A percentile compares a stretch with the other conserved stretches of the same genome.
These are phyloP conservation scores for Lactarius vividus DNA, from an alignment of 768 basidiomycete genomes.

Conservation along the genomic window DNA sequence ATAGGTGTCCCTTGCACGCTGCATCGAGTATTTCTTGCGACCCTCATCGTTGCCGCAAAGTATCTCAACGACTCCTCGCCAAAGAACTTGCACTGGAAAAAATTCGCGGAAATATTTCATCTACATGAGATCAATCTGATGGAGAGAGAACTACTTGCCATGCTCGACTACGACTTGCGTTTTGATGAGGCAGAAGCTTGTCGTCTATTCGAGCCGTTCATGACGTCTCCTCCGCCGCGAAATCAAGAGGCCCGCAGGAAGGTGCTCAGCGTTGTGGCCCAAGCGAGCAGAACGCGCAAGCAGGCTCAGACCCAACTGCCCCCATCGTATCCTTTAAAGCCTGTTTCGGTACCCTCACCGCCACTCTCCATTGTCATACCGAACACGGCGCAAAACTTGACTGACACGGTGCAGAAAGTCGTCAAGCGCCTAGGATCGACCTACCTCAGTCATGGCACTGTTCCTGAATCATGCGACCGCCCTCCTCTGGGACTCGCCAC, in stretches of 20 bases:
- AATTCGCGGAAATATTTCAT: conserved; percentile 74
- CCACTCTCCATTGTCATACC: conserved; percentile 30
- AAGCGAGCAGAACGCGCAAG: conserved; percentile 52
- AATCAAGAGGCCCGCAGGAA: conserved; percentile 46
- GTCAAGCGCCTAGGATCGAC: conserved; percentile 53
- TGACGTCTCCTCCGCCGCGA: conserved; percentile 35
- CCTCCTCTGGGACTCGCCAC: conserved; percentile 13
- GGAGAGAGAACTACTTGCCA: conserved; percentile 92
- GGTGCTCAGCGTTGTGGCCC: conserved; percentile 53
- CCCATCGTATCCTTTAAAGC: conserved; percentile 7
- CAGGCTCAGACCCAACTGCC: conserved; percentile 45
- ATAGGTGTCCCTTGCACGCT: conserved; percentile 82
- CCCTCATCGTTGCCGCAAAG: conserved; percentile 93
- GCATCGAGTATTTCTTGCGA: conserved; percentile 93
- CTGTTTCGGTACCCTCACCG: neutral
- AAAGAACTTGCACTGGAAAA: conserved; percentile 93
- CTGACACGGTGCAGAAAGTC: conserved; percentile 57
- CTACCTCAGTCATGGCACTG: conserved; percentile 35
- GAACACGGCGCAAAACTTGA: conserved; percentile 35
- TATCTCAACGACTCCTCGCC: conserved; percentile 96
- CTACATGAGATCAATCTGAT: conserved; percentile 86
- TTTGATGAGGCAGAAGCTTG: conserved; percentile 81
- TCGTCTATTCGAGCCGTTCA: conserved; percentile 64
- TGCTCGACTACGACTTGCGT: conserved; percentile 91
- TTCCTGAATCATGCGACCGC: conserved; percentile 19